Base-by-base conservation (phyloP, 2,329 filamentous ascomycete species). In the Alternaria alternata region DNA sequence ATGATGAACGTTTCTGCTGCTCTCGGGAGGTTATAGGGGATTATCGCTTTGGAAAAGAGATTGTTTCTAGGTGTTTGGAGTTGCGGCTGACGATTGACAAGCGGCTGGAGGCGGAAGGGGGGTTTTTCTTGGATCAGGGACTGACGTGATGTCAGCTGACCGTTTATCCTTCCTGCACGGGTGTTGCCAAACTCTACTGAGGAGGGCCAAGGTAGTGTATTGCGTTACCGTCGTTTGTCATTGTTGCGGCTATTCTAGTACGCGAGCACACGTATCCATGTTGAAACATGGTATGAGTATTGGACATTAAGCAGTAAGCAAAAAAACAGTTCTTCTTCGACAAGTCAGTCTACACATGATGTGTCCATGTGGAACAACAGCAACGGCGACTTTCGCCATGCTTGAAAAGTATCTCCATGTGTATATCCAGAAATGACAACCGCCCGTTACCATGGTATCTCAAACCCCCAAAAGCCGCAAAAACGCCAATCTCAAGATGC, bases 81-180 rank as follows among this genome's bases (percentile, higher is more conserved):
- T 2, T 5, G 28, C 18, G 28, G 44, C 26, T 47, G 43, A 30
- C 11, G 20, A 42, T 1, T 2, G 0, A 7, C 4, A 11, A 14
- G 20, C 20, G 20, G 38, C 22, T 28, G 16, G 24, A 14, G 5
- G 3, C 7, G 11, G 24, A 14, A 11, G 9, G 42, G n/a, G 20
- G n/a, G 0, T 14, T 6, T 24, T 6, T 20, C 11, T n/a, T n/a
- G 11, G 18, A 18, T 39, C 16, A 28, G 7, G 44, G 18, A 22
- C 46, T 24, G 7, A 22, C 20, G 14, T 49, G 46, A 49, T 34
- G 30, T 49, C 46, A 49, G 46, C 30, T 49, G 46, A 49, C 46
- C 20, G 9, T 12, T 12, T 24, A 16, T 3, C 9, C 7, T 24
- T 24, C 2, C 39, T 24, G 4, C 18, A 47, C 12, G 11, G 44